Percentiles rank a stretch among this genome's conserved stretches.
These are phyloP conservation scores for Cyclostephanos tholiformis DNA, from an alignment of 108 stramenopile genomes.

Conservation along the genomic window DNA sequence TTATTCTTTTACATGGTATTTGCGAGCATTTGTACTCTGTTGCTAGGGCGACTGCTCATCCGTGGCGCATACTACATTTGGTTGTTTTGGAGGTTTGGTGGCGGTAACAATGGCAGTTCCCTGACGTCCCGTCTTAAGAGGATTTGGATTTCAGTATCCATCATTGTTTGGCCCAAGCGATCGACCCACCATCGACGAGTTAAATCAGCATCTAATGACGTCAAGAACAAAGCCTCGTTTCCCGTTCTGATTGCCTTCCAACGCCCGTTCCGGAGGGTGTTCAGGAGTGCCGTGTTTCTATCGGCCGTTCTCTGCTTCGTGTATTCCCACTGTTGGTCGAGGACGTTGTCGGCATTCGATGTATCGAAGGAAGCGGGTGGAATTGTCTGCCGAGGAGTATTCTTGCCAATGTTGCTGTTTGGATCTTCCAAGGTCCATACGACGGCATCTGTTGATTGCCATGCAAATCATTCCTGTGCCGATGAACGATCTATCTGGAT, in stretches of 20 bases:
- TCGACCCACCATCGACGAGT: neutral
- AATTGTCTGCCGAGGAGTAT: slow-evolving; percentile 39
- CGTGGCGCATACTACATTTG: slow-evolving; percentile 45
- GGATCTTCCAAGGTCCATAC: slow-evolving; percentile 14
- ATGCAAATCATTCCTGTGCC: slow-evolving; percentile 31
- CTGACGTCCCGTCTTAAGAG: neutral
- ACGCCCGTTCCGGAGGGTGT: slow-evolving; percentile 55
- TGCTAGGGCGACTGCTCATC: slow-evolving; percentile 48
- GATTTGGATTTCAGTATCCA: neutral
- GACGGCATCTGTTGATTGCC: slow-evolving; percentile 1
- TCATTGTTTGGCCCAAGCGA: slow-evolving; percentile 1
- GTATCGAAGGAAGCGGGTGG: slow-evolving; percentile 39
- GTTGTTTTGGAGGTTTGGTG: slow-evolving; percentile 28
- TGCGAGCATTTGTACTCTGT: slow-evolving; percentile 31
- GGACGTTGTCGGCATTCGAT: slow-evolving; percentile 49
- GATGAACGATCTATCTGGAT: slow-evolving; percentile 47
- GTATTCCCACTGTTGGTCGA: slow-evolving; percentile 61
- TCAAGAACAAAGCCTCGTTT: slow-evolving; percentile 12
- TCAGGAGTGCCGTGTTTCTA: slow-evolving; percentile 32
- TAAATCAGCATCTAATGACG: slow-evolving; percentile 1
- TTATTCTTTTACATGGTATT: slow-evolving; percentile 59
- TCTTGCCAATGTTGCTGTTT: slow-evolving; percentile 31
- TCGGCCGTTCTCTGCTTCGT: slow-evolving; percentile 45
- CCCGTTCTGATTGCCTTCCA: slow-evolving; percentile 49
- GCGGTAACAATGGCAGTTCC: neutral